These are phyloP conservation scores for Thinopyrum elongatum DNA, from an alignment of 176 grass and related monocot species.

Conservation along the genomic window DNA sequence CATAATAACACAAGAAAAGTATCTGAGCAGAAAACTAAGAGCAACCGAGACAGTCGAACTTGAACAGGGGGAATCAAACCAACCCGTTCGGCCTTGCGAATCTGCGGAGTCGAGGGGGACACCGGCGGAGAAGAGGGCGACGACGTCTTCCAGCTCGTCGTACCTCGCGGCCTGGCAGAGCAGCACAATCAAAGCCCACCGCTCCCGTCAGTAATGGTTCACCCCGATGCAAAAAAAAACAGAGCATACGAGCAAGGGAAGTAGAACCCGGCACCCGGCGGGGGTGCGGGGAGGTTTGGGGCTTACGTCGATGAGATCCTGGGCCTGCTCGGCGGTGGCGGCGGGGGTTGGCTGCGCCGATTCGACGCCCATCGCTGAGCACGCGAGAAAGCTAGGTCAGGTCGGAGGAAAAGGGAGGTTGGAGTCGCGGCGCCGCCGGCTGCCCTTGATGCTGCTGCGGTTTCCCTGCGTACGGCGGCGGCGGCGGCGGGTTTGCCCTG, in stretches of 20 bases:
- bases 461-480: constrained; percentile 14
- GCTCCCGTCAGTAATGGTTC: not conserved
- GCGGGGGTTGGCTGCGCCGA: constrained; percentile 18
- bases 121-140: constrained; percentile 64
- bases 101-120: constrained; percentile 66
- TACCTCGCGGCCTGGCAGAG: constrained; percentile 77
- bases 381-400: not conserved
- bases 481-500: not conserved
- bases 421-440: not conserved
- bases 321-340: constrained; percentile 35
- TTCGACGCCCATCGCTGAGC: constrained; percentile 38
- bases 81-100: constrained; percentile 89
- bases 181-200: not conserved
- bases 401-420: not conserved
- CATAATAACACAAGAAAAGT: constrained; percentile 14
- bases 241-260: not conserved
- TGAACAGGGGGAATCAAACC: not conserved
- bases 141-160: constrained; percentile 83
- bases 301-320: constrained; percentile 55
- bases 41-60: not conserved
- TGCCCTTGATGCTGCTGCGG: not conserved
- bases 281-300: not conserved
- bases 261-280: not conserved
- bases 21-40: not conserved
- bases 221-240: not conserved